Percentiles rank a stretch among this genome's conserved stretches.
phyloP scores from a whole-genome alignment of 495 filamentous ascomycete genomes.

The Talaromyces ruber region DNA sequence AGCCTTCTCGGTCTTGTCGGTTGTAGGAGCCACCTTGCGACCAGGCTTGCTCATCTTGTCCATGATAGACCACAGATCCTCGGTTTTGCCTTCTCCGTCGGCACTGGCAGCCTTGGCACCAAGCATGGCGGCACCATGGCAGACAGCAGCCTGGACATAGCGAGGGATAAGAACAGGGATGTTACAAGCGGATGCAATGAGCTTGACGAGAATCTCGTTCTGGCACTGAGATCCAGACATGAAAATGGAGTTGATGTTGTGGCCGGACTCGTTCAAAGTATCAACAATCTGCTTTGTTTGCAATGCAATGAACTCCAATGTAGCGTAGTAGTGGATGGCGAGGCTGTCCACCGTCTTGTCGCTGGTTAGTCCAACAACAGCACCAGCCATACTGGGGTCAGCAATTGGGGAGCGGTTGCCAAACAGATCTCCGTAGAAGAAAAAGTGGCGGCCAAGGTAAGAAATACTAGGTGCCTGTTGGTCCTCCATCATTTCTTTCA shows the following conservation, averaged over 20 bases:
- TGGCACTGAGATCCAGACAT: conserved; percentile 98
- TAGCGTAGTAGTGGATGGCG: conserved; percentile 84
- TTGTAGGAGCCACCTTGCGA: conserved; percentile 65
- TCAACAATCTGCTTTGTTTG: conserved; percentile 94
- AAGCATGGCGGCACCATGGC: conserved; percentile 93
- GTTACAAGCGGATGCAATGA: conserved; percentile 82
- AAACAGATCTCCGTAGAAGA: conserved; percentile 98
- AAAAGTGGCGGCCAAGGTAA: conserved; percentile 85
- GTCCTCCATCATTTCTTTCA: conserved; percentile 62
- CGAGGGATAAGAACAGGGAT: conserved; percentile 88
- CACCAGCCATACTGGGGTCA: conserved; percentile 83
- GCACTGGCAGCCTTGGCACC: conserved; percentile 88
- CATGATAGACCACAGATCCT: conserved; percentile 93
- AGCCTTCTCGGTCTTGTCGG: conserved; percentile 62
- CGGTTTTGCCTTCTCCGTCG: conserved; percentile 64
- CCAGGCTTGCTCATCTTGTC: conserved; percentile 93
- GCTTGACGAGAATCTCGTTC: conserved; percentile 80
- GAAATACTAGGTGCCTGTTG: conserved; percentile 63
- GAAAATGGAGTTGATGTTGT: conserved; percentile 84
- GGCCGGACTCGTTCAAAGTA: conserved; percentile 79
- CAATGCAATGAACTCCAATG: conserved; percentile 94
- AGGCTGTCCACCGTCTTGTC: conserved; percentile 81
- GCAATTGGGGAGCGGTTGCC: conserved; percentile 93
- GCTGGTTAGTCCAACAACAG: conserved; percentile 73
- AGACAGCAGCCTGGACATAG: conserved; percentile 93